Evolutionary conservation across 257 asterid species (phyloP).

Genomic region (Thymus mandschuricus): DNA sequence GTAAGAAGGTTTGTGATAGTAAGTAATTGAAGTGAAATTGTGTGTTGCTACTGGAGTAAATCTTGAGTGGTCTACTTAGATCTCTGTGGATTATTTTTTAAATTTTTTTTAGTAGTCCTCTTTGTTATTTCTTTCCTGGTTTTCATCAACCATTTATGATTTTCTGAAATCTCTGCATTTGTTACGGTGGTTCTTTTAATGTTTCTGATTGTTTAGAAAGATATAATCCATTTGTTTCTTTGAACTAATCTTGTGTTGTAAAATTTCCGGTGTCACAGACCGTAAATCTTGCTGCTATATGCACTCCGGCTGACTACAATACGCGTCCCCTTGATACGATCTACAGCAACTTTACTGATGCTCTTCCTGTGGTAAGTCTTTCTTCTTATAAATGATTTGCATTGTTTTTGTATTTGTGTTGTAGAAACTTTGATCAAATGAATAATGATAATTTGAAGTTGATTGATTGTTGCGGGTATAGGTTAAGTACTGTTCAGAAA

Average conservation of each 20-base stretch:
- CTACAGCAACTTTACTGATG: slow-evolving; percentile 91
- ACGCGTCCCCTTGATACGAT: slow-evolving; percentile 95
- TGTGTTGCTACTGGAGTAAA: slow-evolving; percentile 25
- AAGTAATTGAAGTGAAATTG: slow-evolving; percentile 14
- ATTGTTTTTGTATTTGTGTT: slow-evolving; percentile 2
- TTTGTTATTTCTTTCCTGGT: too few species aligned
- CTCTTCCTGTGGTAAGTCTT: slow-evolving; percentile 79
- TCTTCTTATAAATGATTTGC: slow-evolving; percentile 17
- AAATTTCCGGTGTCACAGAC: slow-evolving; percentile 49
- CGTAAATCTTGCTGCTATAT: slow-evolving; percentile 89
- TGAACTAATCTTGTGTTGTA: slow-evolving; percentile 31
- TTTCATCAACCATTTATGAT: not conserved
- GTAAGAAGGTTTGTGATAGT: slow-evolving; percentile 2
- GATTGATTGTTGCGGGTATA: slow-evolving; percentile 36
- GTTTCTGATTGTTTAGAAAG: slow-evolving; percentile 2
- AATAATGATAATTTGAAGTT: slow-evolving; percentile 12
- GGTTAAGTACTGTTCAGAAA: slow-evolving; percentile 93
- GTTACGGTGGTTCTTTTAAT: slow-evolving; percentile 1
- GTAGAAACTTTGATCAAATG: slow-evolving; percentile 5
- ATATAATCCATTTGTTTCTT: slow-evolving; percentile 14
- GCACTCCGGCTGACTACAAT: slow-evolving; percentile 95
- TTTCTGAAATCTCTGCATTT: not conserved
- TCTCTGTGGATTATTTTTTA: slow-evolving; percentile 23
- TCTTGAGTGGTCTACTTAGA: slow-evolving; percentile 27
- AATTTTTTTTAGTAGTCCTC: not conserved